Base-by-base conservation (phyloP, 495 filamentous ascomycete species). In the Penicillium bovifimosum region DNA sequence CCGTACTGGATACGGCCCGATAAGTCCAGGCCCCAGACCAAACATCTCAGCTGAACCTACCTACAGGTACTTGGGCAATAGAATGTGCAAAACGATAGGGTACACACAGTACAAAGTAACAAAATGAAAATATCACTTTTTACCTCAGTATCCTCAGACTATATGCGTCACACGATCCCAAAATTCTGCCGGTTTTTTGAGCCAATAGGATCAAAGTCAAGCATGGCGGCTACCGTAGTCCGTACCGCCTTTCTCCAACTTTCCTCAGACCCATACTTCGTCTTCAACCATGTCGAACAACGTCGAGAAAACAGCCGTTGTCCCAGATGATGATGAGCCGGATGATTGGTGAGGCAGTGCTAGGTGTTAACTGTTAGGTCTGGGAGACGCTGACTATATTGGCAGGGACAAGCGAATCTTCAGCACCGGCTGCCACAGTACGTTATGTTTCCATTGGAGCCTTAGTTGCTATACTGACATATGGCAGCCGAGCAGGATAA, bases 391-490 rank as follows among this genome's bases (percentile, higher is more conserved):
- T 58, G 34, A 64, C 51, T 68, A 9, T 33, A 14, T 26, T 11
- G 10, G 39, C 56, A 91, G 87, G 87, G 90, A 98, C 75, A 92
- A 96, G 80, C 81, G 93, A 61, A 98, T 98, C 63, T 93, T 88
- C 73, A 96, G 90, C 70, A 97, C 93, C 5, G 93, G 93, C 27
- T 98, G 93, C 60, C 80, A 92, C 67, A 80, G 93, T 96, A 73
- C 52, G 75, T 67, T 42, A 34, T 17, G 20, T 42, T 4, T 42
- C 24, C 28, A 35, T 47, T 43, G 45, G n/a, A 26, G 18, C 11
- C 10, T 18, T 8, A 6, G 0, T 32, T 24, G n/a, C 11, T 27
- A 14, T 40, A 17, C 52, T 65, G 32, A 62, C 10, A 46, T 8
- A 9, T 7, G 9, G 24, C 54, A 96, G 93, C 73, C 28, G 91